Evolutionary conservation across 371 early-diverging fungal species (phyloP).

Genomic region (Syncephalastrum monosporum): DNA sequence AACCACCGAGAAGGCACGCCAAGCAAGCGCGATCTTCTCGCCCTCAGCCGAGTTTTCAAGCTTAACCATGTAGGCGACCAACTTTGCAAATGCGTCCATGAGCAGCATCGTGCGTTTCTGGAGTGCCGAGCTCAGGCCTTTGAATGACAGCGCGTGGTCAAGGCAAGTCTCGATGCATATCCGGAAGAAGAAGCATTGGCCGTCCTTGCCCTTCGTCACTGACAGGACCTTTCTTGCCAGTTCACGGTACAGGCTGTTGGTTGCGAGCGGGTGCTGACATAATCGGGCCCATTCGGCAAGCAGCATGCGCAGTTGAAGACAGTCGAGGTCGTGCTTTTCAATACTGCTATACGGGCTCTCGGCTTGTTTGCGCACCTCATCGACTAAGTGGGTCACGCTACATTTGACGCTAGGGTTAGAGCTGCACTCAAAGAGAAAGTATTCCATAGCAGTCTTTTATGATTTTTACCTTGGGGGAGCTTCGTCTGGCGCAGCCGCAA

Average conservation of each 20-base stretch:
- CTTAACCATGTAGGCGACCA: conserved; percentile 72
- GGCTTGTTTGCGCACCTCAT: conserved; percentile 24
- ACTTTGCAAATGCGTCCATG: conserved; percentile 79
- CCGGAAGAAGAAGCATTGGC: conserved; percentile 38
- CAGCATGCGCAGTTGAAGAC: conserved; percentile 32
- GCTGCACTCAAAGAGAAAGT: too few species aligned
- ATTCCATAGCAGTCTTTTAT: too few species aligned
- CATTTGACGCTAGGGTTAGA: not conserved
- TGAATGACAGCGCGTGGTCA: conserved; percentile 23
- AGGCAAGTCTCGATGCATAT: conserved; percentile 34
- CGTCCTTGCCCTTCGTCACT: conserved; percentile 20
- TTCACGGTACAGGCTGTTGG: conserved; percentile 59
- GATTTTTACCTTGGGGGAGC: conserved; percentile 46
- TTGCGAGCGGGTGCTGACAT: conserved; percentile 76
- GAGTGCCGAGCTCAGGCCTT: conserved; percentile 18
- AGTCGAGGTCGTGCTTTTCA: conserved; percentile 15
- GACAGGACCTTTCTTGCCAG: conserved; percentile 56
- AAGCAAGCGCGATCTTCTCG: conserved; percentile 60
- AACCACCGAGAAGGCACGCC: conserved; percentile 81
- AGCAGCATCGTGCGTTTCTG: conserved; percentile 32
- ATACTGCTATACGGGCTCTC: conserved; percentile 13
- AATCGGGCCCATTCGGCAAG: conserved; percentile 89
- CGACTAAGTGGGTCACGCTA: conserved; percentile 29
- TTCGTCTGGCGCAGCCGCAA: conserved; percentile 32
- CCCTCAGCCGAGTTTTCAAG: conserved; percentile 39